Base-by-base conservation (phyloP, 2,329 filamentous ascomycete species). In the Exophiala xenobiotica region DNA sequence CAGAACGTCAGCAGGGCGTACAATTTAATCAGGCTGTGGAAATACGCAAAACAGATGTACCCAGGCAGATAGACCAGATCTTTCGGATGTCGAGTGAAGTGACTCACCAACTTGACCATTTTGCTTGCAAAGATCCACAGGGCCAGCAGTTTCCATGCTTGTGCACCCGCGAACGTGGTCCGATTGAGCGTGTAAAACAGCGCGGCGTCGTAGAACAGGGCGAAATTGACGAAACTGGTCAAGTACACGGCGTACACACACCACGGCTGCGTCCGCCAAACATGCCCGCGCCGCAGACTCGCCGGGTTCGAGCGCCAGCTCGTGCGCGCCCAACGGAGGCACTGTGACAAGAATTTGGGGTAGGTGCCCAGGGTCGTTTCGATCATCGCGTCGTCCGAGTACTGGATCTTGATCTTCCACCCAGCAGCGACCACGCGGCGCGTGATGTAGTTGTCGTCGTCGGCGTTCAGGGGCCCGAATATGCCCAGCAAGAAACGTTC, bases 361-460 rank as follows among this genome's bases (percentile, higher is more conserved):
- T 46, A 55, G 9, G 67, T 68, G 19, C 80, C 81, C 2, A 85
- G 66, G 0, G 73, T 76, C 0, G 80, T 85, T 51, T 75, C 68
- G 26, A 85, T 68, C 1, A 70, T 66, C 0, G 75, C 70, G 2
- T 79, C 72, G 0, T 68, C 59, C 3, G 71, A 70, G 51, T 76
- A 74, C 61, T 86, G 81, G 44, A 85, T 76, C 39, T 73, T 71
- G 51, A 84, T 75, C 6, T 73, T 68, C 72, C 74, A 82, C n/a
- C 72, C 73, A 4, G 74, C 63, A 7, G 68, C 68, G 35, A 80
- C 73, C 4, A 77, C 70, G 54, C 74, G 80, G 8, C 82, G 70
- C 0, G 81, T 85, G 27, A 80, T 68, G 59, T 76, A 84, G 63
- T 85, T 85, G 68, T 86, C 82, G 51, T 85, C 81, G 54, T 85